A percentile compares a stretch with the other conserved stretches of the same genome.
These are phyloP conservation scores for Verticillium nonalfalfae DNA, from an alignment of 2,329 filamentous ascomycete species.

Conservation along the genomic window DNA sequence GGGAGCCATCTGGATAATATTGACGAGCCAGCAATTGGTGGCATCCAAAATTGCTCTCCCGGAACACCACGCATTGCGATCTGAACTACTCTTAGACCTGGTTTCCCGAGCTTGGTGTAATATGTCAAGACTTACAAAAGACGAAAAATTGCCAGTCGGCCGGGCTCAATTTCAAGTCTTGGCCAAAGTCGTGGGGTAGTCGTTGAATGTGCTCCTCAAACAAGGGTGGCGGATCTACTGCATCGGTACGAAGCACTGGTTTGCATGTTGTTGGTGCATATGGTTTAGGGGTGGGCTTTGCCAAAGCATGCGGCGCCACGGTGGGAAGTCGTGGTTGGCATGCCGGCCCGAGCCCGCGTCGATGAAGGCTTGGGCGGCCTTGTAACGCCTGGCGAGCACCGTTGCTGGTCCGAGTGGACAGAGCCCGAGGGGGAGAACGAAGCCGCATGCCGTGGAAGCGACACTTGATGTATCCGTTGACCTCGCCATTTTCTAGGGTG, in stretches of 20 bases:
- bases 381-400: not conserved
- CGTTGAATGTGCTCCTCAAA: not conserved
- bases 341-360: not conserved
- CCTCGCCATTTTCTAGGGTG: not conserved
- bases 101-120: not conserved
- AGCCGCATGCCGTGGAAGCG: not conserved
- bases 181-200: not conserved
- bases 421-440: not conserved
- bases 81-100: not conserved
- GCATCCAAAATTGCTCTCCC: conserved; percentile 28
- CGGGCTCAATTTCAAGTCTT: not conserved
- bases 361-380: not conserved
- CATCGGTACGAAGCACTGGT: not conserved
- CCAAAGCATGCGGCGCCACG: not conserved
- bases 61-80: conserved; percentile 20
- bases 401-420: not conserved
- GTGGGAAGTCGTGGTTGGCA: not conserved
- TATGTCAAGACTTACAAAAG: not conserved
- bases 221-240: not conserved
- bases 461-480: conserved; percentile 12
- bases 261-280: not conserved
- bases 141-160: not conserved
- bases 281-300: not conserved
- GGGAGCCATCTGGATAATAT: conserved; percentile 30
- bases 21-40: conserved; percentile 32